These are phyloP conservation scores for Lactarius vividus DNA, from an alignment of 768 basidiomycete species.

Conservation along the genomic window DNA sequence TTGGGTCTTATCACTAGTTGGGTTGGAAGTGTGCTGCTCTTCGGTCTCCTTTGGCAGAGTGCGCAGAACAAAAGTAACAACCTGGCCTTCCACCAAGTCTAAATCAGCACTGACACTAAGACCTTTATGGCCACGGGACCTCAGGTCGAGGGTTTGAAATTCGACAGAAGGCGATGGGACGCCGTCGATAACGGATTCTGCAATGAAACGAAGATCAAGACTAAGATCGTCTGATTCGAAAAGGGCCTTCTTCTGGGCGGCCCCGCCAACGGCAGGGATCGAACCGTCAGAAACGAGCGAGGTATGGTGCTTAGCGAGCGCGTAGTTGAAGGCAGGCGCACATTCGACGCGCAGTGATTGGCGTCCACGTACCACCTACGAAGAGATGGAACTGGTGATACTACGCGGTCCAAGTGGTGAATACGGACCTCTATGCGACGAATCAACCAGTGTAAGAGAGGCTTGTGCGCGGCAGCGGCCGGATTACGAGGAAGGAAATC, in stretches of 20 bases:
- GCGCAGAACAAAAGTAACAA: conserved; percentile 84
- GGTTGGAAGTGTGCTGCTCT: conserved; percentile 32
- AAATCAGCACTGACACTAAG: conserved; percentile 57
- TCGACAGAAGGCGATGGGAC: conserved; percentile 51
- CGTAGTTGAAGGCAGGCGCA: conserved; percentile 96
- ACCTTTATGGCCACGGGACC: conserved; percentile 73
- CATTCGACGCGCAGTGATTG: conserved; percentile 84
- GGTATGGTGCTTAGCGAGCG: conserved; percentile 69
- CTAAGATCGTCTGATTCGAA: conserved; percentile 58
- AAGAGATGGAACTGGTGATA: background rate
- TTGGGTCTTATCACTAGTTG: conserved; percentile 42
- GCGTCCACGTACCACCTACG: conserved; percentile 75
- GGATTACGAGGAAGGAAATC: conserved; percentile 78
- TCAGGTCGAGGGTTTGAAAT: conserved; percentile 62
- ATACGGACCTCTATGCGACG: conserved; percentile 66
- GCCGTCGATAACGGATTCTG: conserved; percentile 53
- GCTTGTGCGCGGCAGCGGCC: conserved; percentile 44
- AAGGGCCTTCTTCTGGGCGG: conserved; percentile 51
- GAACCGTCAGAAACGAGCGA: conserved; percentile 51
- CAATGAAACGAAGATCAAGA: conserved; percentile 77
- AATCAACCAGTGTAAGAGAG: conserved; percentile 80
- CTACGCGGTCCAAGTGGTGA: background rate
- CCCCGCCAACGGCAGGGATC: conserved; percentile 31
- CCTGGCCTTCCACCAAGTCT: conserved; percentile 76
- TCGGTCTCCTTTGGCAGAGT: conserved; percentile 50